Evolutionary conservation across 2,329 filamentous ascomycete genomes (phyloP).

Genomic region (Chrysoporthe puriensis): DNA sequence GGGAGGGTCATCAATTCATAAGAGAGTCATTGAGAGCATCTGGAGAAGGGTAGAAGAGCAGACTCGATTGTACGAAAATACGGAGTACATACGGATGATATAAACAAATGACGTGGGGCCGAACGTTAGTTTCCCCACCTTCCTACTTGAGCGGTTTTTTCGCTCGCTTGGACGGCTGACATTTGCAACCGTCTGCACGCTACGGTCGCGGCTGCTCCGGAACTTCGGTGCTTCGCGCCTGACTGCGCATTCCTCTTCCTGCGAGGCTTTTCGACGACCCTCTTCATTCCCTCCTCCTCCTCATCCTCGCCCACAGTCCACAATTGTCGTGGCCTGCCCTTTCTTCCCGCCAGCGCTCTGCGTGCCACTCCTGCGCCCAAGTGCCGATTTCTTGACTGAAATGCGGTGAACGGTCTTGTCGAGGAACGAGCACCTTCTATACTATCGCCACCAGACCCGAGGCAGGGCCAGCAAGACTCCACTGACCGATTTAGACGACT

Average conservation of each 20-base stretch:
- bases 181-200: neutral
- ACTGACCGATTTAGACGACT: neutral
- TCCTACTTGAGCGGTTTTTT: conserved; percentile 5
- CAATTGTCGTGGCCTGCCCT: neutral
- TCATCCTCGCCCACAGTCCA: neutral
- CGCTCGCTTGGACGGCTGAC: neutral
- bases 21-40: too few species aligned
- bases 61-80: too few species aligned
- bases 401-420: conserved; percentile 19
- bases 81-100: neutral
- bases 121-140: conserved; percentile 6
- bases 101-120: neutral
- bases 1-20: too few species aligned
- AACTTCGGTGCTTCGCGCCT: neutral
- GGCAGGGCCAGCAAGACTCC: neutral
- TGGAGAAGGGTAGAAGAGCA: too few species aligned
- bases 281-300: neutral
- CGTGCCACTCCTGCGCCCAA: neutral
- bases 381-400: conserved; percentile 30
- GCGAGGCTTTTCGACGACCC: neutral
- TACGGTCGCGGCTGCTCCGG: conserved; percentile 8
- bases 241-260: neutral
- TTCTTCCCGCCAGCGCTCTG: neutral
- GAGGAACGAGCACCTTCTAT: neutral
- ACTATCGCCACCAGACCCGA: neutral